Evolutionary conservation across 1,284 basidiomycete genomes (phyloP).

Genomic region (Bjerkandera adusta): DNA sequence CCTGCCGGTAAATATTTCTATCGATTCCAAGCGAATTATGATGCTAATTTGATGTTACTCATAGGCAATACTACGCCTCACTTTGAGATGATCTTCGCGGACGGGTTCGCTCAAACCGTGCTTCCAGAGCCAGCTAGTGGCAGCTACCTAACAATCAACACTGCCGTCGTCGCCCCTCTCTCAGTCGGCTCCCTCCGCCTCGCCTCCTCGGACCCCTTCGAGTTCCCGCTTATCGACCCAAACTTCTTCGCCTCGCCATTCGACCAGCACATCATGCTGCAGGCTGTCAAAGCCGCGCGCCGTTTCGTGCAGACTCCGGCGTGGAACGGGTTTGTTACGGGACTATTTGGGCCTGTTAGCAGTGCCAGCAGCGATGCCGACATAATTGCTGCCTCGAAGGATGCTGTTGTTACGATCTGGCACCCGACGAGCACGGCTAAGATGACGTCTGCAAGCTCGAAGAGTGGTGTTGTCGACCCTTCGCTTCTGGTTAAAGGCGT

Average conservation of each 20-base stretch:
- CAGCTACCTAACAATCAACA: conserved; percentile 27
- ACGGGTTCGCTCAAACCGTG: conserved; percentile 12
- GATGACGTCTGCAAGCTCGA: conserved; percentile 22
- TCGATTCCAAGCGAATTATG: neutral
- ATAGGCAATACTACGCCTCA: neutral
- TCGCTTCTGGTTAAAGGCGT: conserved; percentile 35
- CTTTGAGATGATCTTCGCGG: neutral
- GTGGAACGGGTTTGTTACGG: conserved; percentile 21
- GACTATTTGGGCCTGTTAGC: conserved; percentile 19
- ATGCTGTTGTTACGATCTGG: conserved; percentile 21
- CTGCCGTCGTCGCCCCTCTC: conserved; percentile 30
- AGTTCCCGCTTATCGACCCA: conserved; percentile 22
- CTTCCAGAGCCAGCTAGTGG: conserved; percentile 24
- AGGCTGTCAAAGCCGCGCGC: conserved; percentile 15
- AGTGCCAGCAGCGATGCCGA: conserved; percentile 26
- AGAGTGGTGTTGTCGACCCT: conserved; percentile 33
- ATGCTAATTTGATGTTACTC: neutral
- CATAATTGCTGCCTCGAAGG: conserved; percentile 18
- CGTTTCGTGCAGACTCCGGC: conserved; percentile 18
- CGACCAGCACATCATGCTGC: conserved; percentile 22
- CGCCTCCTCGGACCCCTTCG: conserved; percentile 20
- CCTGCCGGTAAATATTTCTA: neutral
- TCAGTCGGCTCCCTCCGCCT: conserved; percentile 26
- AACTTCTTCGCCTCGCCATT: conserved; percentile 17
- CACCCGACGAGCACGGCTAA: conserved; percentile 27